Evolutionary conservation across 306 rosid species (phyloP).

Genomic region (Citrullus amarus): DNA sequence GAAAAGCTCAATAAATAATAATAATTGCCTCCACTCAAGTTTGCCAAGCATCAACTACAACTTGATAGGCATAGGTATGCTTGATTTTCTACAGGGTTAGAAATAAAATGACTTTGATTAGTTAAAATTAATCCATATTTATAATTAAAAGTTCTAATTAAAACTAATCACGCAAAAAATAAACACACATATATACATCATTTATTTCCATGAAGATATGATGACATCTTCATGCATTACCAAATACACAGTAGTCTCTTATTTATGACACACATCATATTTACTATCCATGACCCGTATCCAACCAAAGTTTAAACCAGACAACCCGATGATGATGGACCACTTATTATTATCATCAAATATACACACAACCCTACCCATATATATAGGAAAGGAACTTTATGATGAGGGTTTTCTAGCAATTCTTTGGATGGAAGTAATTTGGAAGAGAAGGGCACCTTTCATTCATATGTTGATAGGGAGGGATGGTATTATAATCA

Average conservation of each 20-base stretch:
- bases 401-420: conserved; percentile 15
- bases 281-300: background rate
- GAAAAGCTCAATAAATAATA: background rate
- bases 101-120: too few species aligned
- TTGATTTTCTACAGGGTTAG: background rate
- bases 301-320: background rate
- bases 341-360: background rate
- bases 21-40: background rate
- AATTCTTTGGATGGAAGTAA: conserved; percentile 45
- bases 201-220: too few species aligned
- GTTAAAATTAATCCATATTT: too few species aligned
- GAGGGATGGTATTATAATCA: conserved; percentile 61
- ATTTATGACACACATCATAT: too few species aligned
- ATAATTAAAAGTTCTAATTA: too few species aligned
- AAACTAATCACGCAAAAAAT: too few species aligned
- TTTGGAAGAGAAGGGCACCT: conserved; percentile 81
- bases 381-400: background rate
- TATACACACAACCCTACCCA: too few species aligned
- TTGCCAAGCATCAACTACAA: background rate
- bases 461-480: conserved; percentile 76
- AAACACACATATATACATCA: too few species aligned
- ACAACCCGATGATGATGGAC: background rate
- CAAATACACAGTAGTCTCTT: too few species aligned
- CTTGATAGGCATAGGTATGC: background rate
- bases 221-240: too few species aligned